Evolutionary conservation across 1,284 basidiomycete genomes (phyloP).

Genomic region (Phenoliferia sp.): DNA sequence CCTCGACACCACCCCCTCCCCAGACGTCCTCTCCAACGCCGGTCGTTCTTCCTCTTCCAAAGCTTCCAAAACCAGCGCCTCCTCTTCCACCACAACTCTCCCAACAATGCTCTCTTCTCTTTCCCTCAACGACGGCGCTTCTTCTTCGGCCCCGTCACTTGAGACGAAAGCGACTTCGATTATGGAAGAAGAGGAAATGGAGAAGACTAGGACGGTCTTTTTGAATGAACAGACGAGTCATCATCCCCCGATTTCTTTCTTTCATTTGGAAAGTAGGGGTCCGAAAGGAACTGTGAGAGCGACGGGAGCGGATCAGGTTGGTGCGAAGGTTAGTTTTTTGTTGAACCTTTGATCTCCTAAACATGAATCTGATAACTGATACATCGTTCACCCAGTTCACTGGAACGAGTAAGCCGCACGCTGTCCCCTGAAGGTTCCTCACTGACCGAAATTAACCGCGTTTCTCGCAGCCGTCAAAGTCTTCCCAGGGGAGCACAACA

Average conservation of each 20-base stretch:
- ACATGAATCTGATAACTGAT: neutral
- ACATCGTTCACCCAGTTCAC: constrained; percentile 26
- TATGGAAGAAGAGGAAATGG: neutral
- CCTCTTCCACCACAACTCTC: neutral
- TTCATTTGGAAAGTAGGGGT: constrained; percentile 53
- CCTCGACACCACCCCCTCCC: constrained; percentile 20
- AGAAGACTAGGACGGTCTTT: constrained; percentile 33
- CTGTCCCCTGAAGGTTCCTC: neutral
- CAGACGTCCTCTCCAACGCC: constrained; percentile 25
- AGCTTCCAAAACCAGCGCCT: constrained; percentile 4
- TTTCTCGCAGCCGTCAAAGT: constrained; percentile 59
- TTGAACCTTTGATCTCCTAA: neutral
- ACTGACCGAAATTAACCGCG: too few species aligned
- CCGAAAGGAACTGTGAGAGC: constrained; percentile 13
- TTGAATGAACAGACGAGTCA: constrained; percentile 57
- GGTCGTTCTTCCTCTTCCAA: constrained; percentile 9
- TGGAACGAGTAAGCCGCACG: constrained; percentile 22
- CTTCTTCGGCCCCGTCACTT: neutral
- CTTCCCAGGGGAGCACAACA: constrained; percentile 72
- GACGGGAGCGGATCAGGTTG: constrained; percentile 73
- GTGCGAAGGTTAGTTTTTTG: constrained; percentile 60
- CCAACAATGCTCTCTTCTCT: neutral
- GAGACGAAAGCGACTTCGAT: constrained; percentile 6
- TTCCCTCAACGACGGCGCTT: constrained; percentile 5
- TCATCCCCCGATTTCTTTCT: constrained; percentile 91